Evolutionary conservation across 768 basidiomycete species (phyloP).

Genomic region (Suillus sp.): DNA sequence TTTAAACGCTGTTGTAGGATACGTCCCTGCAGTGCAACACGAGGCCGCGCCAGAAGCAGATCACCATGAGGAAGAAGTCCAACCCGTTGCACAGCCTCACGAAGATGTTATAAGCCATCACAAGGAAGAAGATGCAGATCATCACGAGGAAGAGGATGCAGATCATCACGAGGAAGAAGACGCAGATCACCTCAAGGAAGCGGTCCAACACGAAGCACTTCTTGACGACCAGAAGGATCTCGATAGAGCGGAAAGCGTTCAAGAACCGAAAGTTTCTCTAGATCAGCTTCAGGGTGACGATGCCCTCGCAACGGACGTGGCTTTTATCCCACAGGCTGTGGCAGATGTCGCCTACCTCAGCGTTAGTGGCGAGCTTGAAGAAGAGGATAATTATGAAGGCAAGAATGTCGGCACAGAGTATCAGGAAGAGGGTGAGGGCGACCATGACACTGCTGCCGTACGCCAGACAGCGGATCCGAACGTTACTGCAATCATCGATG

Average conservation of each 20-base stretch:
- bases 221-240: slow-evolving; percentile 2
- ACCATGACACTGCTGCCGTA: slow-evolving; percentile 32
- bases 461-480: slow-evolving; percentile 32
- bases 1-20: background rate
- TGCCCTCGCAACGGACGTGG: slow-evolving; percentile 3
- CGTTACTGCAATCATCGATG: slow-evolving; percentile 10
- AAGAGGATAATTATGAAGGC: slow-evolving; percentile 26
- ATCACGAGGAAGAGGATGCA: background rate
- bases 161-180: background rate
- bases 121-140: background rate
- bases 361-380: slow-evolving; percentile 22
- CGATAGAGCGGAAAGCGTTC: slow-evolving; percentile 9
- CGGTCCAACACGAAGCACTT: slow-evolving; percentile 7
- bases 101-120: background rate
- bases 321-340: slow-evolving; percentile 15
- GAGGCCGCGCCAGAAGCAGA: slow-evolving; percentile 16
- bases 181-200: background rate
- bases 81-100: slow-evolving; percentile 2
- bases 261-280: slow-evolving; percentile 9
- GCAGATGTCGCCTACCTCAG: slow-evolving; percentile 21
- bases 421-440: slow-evolving; percentile 21
- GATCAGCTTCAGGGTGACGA: slow-evolving; percentile 15
- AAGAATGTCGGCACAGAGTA: slow-evolving; percentile 23
- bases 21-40: slow-evolving; percentile 2
- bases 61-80: background rate